Evolutionary conservation across 768 basidiomycete genomes (phyloP).

Genomic region (Boletus pseudopeckii): DNA sequence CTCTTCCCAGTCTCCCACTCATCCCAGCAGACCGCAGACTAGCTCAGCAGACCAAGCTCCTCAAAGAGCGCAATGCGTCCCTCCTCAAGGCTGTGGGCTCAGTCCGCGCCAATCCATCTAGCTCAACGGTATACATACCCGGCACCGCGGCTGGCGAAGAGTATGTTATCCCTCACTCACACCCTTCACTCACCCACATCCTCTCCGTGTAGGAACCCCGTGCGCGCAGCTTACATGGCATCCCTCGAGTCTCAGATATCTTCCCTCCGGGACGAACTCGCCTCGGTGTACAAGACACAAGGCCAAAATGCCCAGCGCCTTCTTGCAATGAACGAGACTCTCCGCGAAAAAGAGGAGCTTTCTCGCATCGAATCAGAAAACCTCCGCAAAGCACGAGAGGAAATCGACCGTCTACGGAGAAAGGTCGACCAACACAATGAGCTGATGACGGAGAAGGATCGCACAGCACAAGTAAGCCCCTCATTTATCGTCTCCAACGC

Average conservation of each 20-base stretch:
- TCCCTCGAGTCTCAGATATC: slow-evolving; percentile 95
- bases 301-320: slow-evolving; percentile 93
- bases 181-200: background rate
- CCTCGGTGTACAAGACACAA: slow-evolving; percentile 93
- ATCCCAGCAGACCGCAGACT: slow-evolving; percentile 72
- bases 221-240: slow-evolving; percentile 81
- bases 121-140: slow-evolving; percentile 58
- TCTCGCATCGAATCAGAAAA: slow-evolving; percentile 79
- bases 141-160: slow-evolving; percentile 60
- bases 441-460: slow-evolving; percentile 84
- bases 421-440: slow-evolving; percentile 84
- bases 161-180: slow-evolving; percentile 39
- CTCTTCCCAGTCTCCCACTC: slow-evolving; percentile 4
- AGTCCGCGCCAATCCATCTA: slow-evolving; percentile 59
- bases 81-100: slow-evolving; percentile 81
- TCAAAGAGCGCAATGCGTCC: slow-evolving; percentile 90
- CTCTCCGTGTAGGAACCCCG: slow-evolving; percentile 59
- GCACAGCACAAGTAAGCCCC: slow-evolving; percentile 72
- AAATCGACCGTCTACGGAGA: slow-evolving; percentile 61
- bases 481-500: background rate
- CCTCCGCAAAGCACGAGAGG: slow-evolving; percentile 72
- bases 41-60: slow-evolving; percentile 85
- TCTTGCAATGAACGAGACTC: slow-evolving; percentile 90
- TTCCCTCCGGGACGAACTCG: slow-evolving; percentile 85
- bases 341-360: slow-evolving; percentile 89